Evolutionary conservation across 257 asterid species (phyloP), one percentile per base, ranked within the genome.

Genomic region (Cynanchum wilfordii): DNA sequence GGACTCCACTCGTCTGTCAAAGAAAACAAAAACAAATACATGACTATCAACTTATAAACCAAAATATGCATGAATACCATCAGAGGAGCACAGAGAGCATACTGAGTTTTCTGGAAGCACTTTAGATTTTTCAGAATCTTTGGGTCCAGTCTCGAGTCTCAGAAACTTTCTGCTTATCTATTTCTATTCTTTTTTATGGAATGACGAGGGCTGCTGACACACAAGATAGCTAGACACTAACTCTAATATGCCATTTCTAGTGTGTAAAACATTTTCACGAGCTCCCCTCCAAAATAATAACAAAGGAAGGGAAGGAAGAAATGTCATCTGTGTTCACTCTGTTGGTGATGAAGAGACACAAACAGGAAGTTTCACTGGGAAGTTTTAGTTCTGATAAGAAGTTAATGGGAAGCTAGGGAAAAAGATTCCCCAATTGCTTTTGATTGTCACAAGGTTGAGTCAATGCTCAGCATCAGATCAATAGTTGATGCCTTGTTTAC

Each of bases 1-100:
- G 96, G 78, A 93, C 84, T 66, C 98, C 98, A 73, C 98, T 91
- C 12, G 89, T 89, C 98, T 93, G 90, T 57, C 68, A 84, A 77
- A 77, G 62, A 68, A 79, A 72, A 24, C 25, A 36, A 25, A 45
- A 56, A 51, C 25, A 10, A 13, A 47, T 27, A 20, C 1, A 50
- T 15, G 10, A 44, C 13, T 45, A 25, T 59, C 55, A 55, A 44
- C 3, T 33, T 30, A 16, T 51, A 27, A 58, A 19, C 56, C 24
- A 66, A 29, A 8, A 22, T 19, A 17, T n/a, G 22, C 42, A 50
- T 33, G 30, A 33, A 65, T 16, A 12, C 20, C 29, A 20, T 44
- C 4, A 1, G 5, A 11, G 69, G 36, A 27, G 68, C 22, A 65
- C 44, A 22, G 11, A 19, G n/a, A 16, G 27, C 59, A 54, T 54